These are phyloP conservation scores for Cucumis cinereus DNA, from an alignment of 306 rosid species.

Conservation along the genomic window DNA sequence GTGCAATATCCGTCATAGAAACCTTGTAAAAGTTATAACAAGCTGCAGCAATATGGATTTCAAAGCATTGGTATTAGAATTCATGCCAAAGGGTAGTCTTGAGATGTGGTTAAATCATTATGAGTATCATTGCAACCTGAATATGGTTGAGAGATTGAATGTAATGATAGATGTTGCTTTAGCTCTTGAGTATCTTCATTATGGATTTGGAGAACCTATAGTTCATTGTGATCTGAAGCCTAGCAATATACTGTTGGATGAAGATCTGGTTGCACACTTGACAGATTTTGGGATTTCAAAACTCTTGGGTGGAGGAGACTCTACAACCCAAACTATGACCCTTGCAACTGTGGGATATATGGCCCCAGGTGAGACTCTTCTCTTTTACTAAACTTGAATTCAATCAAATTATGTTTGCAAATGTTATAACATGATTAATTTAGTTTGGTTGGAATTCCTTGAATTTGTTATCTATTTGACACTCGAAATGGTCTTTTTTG, in stretches of 20 bases:
- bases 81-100: constrained; percentile 12
- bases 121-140: not conserved
- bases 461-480: no score
- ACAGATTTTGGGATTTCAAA: constrained; percentile 25
- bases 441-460: no score
- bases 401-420: no score
- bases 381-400: no score
- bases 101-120: constrained; percentile 1
- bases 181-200: constrained; percentile 30
- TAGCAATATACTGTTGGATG: constrained; percentile 26
- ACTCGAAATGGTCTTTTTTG: no score
- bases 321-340: constrained; percentile 13
- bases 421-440: no score
- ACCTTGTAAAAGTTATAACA: constrained; percentile 11
- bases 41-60: constrained; percentile 6
- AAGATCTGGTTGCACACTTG: constrained; percentile 25
- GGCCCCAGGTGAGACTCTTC: constrained; percentile 23
- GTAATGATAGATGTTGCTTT: constrained; percentile 17
- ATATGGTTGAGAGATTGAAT: not conserved
- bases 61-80: constrained; percentile 15
- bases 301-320: constrained; percentile 21
- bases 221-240: constrained; percentile 40
- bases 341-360: constrained; percentile 35
- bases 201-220: constrained; percentile 11
- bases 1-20: constrained; percentile 11